A percentile compares a stretch with the other conserved stretches of the same genome.
phyloP scores from a whole-genome alignment of 257 asterid genomes.

The Scutellaria baicalensis region DNA sequence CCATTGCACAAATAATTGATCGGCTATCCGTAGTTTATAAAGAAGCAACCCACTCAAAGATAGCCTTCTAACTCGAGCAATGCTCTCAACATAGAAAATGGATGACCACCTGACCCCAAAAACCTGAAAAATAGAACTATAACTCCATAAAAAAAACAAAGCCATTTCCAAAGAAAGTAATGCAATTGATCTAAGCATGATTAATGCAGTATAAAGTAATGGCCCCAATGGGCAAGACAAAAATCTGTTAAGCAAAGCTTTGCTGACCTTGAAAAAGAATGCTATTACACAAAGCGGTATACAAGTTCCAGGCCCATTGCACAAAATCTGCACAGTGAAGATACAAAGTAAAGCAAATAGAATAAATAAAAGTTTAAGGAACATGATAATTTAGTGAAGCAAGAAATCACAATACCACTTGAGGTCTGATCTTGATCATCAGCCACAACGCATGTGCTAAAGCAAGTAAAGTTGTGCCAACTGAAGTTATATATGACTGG shows the following conservation, averaged over 20 bases:
- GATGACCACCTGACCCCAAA: slow-evolving; percentile 81
- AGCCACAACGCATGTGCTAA: slow-evolving; percentile 78
- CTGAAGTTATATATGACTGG: slow-evolving; percentile 79
- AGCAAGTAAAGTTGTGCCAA: slow-evolving; percentile 82
- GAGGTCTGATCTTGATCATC: slow-evolving; percentile 86
- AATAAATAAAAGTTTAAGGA: background rate
- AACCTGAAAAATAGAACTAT: slow-evolving; percentile 38
- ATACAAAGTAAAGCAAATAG: background rate
- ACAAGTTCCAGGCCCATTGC: slow-evolving; percentile 98
- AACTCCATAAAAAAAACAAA: background rate
- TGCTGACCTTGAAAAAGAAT: slow-evolving; percentile 67
- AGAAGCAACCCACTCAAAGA: slow-evolving; percentile 83
- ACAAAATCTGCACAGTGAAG: slow-evolving; percentile 48
- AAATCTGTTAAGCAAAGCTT: background rate
- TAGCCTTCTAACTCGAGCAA: slow-evolving; percentile 85
- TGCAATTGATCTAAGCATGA: background rate
- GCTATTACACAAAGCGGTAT: slow-evolving; percentile 72
- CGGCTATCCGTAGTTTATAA: slow-evolving; percentile 73
- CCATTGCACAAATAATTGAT: slow-evolving; percentile 93
- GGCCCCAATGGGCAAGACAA: slow-evolving; percentile 5
- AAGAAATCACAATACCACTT: slow-evolving; percentile 56
- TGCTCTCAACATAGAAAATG: slow-evolving; percentile 87
- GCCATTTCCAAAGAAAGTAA: background rate
- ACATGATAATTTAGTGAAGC: background rate
- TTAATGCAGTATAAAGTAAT: background rate